Conservation (phyloP, 345 rosid genomes). For the Boechera divaricarpa region DNA sequence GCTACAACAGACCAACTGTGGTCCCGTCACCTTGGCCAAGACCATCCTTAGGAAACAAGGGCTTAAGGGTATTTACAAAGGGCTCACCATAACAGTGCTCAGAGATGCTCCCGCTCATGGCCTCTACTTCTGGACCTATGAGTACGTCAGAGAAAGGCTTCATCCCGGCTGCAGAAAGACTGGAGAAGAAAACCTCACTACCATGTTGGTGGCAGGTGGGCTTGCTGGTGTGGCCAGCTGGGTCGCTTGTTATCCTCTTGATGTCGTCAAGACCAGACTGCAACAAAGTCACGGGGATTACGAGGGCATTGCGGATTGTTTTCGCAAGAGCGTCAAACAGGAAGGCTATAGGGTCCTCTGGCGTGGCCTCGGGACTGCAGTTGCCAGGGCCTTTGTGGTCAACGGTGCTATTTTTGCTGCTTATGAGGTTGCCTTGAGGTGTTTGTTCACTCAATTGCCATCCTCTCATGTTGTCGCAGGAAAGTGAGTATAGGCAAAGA, state of each 20-base stretch:
- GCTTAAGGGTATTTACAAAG: conserved; percentile 68
- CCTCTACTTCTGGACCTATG: conserved; percentile 90
- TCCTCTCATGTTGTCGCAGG: conserved; percentile 45
- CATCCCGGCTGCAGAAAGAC: conserved; percentile 91
- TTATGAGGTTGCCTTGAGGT: conserved; percentile 83
- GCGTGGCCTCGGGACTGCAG: conserved; percentile 98
- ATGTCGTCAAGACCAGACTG: conserved; percentile 86
- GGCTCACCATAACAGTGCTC: conserved; percentile 67
- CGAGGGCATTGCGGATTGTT: conserved; percentile 71
- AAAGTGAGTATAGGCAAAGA: conserved; percentile 6
- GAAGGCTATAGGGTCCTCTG: conserved; percentile 80
- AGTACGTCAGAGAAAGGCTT: conserved; percentile 72
- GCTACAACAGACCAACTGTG: conserved; percentile 52
- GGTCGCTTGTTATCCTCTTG: conserved; percentile 86
- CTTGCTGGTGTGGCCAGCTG: conserved; percentile 95
- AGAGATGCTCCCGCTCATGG: conserved; percentile 93
- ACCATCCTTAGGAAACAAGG: conserved; percentile 68
- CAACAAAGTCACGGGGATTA: conserved; percentile 61
- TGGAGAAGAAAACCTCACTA: conserved; percentile 68
- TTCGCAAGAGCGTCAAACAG: conserved; percentile 58
- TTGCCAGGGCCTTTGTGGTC: conserved; percentile 92
- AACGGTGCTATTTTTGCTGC: conserved; percentile 89
- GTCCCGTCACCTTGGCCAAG: conserved; percentile 69
- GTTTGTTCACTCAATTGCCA: conserved; percentile 60
- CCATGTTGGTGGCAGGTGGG: conserved; percentile 87